Percentiles rank a stretch among this genome's conserved stretches.
Evolutionary conservation across 169 alveolate genomes (phyloP).

Genomic region (Plasmodium falciparum): DNA sequence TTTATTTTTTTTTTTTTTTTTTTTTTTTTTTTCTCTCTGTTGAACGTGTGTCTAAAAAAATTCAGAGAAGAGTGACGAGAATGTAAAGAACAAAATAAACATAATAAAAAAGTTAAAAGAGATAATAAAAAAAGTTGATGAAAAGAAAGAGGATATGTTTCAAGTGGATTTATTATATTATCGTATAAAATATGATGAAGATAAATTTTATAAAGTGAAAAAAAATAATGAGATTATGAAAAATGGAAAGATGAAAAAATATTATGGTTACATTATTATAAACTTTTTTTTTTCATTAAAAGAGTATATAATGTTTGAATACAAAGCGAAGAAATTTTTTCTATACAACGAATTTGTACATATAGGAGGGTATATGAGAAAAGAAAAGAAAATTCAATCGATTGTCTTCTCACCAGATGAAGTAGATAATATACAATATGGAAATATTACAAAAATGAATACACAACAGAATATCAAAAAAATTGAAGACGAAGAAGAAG

Average conservation of each 20-base stretch:
- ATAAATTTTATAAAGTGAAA: conserved; percentile 5
- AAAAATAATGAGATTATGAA: neutral
- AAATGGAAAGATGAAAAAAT: conserved; percentile 10
- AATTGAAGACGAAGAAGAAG: neutral
- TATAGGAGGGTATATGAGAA: neutral
- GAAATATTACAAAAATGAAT: neutral
- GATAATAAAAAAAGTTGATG: conserved; percentile 9
- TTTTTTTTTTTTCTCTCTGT: conserved; percentile 13
- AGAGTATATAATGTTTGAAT: conserved; percentile 51
- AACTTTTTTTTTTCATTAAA: conserved; percentile 56
- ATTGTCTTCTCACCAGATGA: no score
- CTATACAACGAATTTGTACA: conserved; percentile 21
- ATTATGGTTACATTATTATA: conserved; percentile 45
- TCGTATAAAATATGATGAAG: conserved; percentile 61
- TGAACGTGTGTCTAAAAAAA: neutral
- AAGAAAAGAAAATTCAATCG: conserved; percentile 1
- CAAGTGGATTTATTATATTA: conserved; percentile 45
- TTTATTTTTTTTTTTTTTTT: no score
- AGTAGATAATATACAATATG: neutral
- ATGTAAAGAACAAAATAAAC: conserved; percentile 11
- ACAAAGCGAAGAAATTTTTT: conserved; percentile 26
- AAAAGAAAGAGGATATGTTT: conserved; percentile 19
- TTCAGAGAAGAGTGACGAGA: neutral
- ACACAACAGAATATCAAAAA: neutral
- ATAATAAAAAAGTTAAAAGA: conserved; percentile 33